Evolutionary conservation across 1,284 basidiomycete genomes (phyloP), one percentile per base, ranked within the genome.

Genomic region (Austroboletus novae-zelandiae): DNA sequence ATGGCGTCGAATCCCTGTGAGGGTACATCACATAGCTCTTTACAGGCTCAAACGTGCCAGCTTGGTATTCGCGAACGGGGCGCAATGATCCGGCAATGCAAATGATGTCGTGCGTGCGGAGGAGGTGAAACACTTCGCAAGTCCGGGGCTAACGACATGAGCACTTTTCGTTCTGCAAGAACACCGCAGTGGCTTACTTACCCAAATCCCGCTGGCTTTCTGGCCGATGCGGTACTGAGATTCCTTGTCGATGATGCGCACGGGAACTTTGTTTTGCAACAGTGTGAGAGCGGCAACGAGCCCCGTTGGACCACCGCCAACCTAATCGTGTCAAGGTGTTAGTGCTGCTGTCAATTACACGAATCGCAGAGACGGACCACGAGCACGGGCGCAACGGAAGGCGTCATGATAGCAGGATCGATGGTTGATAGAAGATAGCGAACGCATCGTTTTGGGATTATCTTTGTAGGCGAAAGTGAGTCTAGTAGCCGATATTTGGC

Each of bases 301-400:
- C 23, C 79, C 80, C 0, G 76, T 62, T 32, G 79, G 72, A 11
- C 79, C 80, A 27, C 73, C 77, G 4, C 78, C 79, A 41, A 73
- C 71, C 53, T 80, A 72, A 4, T 9, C 27, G 9, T 27, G 7
- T 11, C 4, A 10, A 20, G 9, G 29, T 5, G 9, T 59, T 11
- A 53, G 20, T 23, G 20, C 5, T n/a, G 1, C 17, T 14, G 6
- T 30, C 6, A 9, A 27, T 7, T 1, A 27, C 20, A 15, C 11
- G 14, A 13, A 14, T 32, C 4, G 35, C 14, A 18, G 9, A n/a
- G 9, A 45, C 59, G 18, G 32, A 55, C 62, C 14, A 64, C 53
- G 27, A 64, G 59, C 25, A 64, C 53, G 14, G 63, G 61, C 32
- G 32, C 15, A 15, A 15, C 15, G 32, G 47, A 45, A 40, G 48